phyloP scores from a whole-genome alignment of 2,329 filamentous ascomycete genomes.

The Sporothrix sp. region DNA sequence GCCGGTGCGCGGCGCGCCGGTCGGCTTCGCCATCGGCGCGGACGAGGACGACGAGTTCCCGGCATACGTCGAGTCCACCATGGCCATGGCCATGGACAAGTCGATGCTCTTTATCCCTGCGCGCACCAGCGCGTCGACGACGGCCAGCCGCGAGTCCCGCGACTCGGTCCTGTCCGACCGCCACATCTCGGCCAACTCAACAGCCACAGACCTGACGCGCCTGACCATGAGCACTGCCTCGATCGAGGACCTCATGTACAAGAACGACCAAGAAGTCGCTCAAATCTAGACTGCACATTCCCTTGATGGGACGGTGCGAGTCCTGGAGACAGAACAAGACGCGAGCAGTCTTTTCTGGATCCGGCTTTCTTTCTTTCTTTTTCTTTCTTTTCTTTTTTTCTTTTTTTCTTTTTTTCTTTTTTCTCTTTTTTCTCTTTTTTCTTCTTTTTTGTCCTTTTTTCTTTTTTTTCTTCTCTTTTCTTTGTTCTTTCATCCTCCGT shows the following conservation, averaged over 20 bases:
- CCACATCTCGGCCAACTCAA: conserved; percentile 44
- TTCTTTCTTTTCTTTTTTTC: too few species aligned
- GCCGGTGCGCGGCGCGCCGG: not conserved
- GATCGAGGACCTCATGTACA: conserved; percentile 23
- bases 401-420: too few species aligned
- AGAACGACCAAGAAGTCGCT: conserved; percentile 9
- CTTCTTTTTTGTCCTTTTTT: too few species aligned
- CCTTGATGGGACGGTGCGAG: not conserved
- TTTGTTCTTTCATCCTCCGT: not conserved
- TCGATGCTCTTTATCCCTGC: conserved; percentile 28
- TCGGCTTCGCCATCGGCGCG: conserved; percentile 16
- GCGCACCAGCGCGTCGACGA: conserved; percentile 47
- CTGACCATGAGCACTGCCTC: conserved; percentile 44
- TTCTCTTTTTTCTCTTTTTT: too few species aligned
- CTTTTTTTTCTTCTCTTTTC: too few species aligned
- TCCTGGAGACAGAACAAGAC: too few species aligned
- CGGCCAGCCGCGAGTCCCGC: conserved; percentile 37
- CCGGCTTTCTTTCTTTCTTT: not conserved
- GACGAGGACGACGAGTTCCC: conserved; percentile 27
- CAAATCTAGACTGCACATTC: conserved; percentile 2
- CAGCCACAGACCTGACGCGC: conserved; percentile 43
- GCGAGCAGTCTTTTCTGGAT: not conserved
- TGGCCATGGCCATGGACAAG: conserved; percentile 26
- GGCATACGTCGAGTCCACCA: conserved; percentile 28
- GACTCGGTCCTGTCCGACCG: conserved; percentile 40